phyloP scores from a whole-genome alignment of 225 moss, liverwort and hornwort genomes.

The Straminergon stramineum region DNA sequence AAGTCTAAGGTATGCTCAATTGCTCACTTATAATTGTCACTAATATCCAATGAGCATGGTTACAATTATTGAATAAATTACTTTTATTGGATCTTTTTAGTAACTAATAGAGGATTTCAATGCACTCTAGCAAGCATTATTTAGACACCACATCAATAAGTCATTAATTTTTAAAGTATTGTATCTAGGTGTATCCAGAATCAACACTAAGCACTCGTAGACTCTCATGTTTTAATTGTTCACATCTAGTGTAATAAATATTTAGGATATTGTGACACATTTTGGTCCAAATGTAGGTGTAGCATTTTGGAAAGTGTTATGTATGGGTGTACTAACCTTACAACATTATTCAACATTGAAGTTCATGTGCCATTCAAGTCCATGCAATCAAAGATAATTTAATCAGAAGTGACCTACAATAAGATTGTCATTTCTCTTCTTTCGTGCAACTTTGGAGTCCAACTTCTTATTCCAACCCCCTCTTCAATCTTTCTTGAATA shows the following conservation, averaged over 20 bases:
- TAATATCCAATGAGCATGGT: rapidly evolving
- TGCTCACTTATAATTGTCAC: not conserved
- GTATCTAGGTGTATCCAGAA: not conserved
- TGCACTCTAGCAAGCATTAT: not conserved
- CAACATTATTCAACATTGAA: not conserved
- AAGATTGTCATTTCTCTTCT: rapidly evolving
- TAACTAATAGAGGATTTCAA: not conserved
- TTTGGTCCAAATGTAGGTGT: not conserved
- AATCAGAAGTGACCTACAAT: not conserved
- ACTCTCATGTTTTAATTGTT: not conserved
- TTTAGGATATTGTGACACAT: not conserved
- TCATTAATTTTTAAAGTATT: not conserved
- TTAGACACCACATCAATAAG: not conserved
- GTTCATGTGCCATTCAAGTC: not conserved
- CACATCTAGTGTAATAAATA: not conserved
- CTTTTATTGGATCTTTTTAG: not conserved
- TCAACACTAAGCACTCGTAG: not conserved
- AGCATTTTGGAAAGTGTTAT: not conserved
- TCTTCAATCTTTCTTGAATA: not conserved
- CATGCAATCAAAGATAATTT: not conserved
- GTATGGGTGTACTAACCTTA: too few relatives aligned
- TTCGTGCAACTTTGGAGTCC: too few relatives aligned
- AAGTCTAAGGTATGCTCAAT: not conserved
- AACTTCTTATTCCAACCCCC: too few relatives aligned
- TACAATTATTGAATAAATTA: not conserved